Evolutionary conservation across 1,284 basidiomycete genomes (phyloP).

Genomic region (Melampsora americana): DNA sequence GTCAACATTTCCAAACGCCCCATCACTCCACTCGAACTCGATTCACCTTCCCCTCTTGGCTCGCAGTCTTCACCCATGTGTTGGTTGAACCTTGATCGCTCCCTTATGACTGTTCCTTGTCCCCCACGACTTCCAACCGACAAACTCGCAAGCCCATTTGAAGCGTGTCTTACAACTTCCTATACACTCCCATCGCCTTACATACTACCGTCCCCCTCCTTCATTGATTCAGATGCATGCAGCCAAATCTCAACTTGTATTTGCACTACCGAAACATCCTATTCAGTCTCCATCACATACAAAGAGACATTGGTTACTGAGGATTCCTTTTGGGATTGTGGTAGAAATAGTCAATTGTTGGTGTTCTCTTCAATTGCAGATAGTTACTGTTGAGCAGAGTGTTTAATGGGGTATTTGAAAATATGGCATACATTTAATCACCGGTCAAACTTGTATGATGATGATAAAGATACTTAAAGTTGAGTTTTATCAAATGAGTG

Average conservation of each 20-base stretch:
- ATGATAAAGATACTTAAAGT: too few relatives aligned
- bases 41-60: neutral
- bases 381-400: too few relatives aligned
- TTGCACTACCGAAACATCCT: neutral
- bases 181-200: neutral
- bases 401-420: too few relatives aligned
- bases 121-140: neutral
- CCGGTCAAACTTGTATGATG: too few relatives aligned
- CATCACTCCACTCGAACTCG: neutral
- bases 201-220: neutral
- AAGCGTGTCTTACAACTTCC: neutral
- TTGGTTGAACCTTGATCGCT: neutral
- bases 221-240: neutral
- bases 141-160: neutral
- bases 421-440: too few relatives aligned
- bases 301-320: too few relatives aligned
- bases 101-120: neutral
- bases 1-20: neutral
- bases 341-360: too few relatives aligned
- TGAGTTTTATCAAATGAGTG: too few relatives aligned
- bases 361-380: too few relatives aligned
- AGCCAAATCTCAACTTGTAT: slow-evolving; percentile 6
- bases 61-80: neutral
- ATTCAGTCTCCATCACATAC: slow-evolving; percentile 27
- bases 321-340: too few relatives aligned